Base-by-base conservation (phyloP, 176 grass and related monocot species). In the Oryza brachyantha region DNA sequence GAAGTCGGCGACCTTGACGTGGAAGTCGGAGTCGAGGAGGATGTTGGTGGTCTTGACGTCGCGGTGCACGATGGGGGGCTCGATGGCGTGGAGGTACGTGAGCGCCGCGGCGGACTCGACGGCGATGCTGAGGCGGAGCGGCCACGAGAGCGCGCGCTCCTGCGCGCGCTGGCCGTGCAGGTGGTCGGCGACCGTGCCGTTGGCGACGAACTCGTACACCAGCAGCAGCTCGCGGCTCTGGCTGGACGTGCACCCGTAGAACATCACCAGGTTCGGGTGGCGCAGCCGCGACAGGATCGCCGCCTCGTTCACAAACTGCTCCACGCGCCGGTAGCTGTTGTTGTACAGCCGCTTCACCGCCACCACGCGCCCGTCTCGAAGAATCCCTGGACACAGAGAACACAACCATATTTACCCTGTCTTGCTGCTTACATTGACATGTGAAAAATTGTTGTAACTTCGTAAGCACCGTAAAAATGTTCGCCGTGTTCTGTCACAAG, bases 221-320 rank as follows among this genome's bases (percentile, higher is more conserved):
- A 97, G 91, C 61, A 97, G 82, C 10, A 94, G 89, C 82, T 94
- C 91, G 8, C 85, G 80, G 84, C 94, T 94, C 25, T 59, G 85
- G 67, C 86, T 86, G 40, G 94, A 92, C 22, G 94, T 97, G 85
- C 89, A 97, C 24, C 94, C 94, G 72, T 97, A 97, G 76, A 97
- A 91, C 63, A 59, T 83, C 28, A 97, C 91, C 50, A 97, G 91
- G 85, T 90, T 90, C 26, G 87, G 94, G 85, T 97, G 94, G 10
- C 94, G 94, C 52, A 94, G 87, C 37, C 39, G 64, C 17, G 94
- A 94, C 55, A 97, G 85, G 79, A 97, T 97, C 4, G 45, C 83
- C 34, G 90, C 87, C 89, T 97, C 94, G 66, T 97, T 97, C 41
- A 90, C 68, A 87, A 97, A 97, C 67, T 97, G 94, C 88, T 97